Conservation (phyloP, 495 filamentous ascomycete species). For the Eremomyces bilateralis region DNA sequence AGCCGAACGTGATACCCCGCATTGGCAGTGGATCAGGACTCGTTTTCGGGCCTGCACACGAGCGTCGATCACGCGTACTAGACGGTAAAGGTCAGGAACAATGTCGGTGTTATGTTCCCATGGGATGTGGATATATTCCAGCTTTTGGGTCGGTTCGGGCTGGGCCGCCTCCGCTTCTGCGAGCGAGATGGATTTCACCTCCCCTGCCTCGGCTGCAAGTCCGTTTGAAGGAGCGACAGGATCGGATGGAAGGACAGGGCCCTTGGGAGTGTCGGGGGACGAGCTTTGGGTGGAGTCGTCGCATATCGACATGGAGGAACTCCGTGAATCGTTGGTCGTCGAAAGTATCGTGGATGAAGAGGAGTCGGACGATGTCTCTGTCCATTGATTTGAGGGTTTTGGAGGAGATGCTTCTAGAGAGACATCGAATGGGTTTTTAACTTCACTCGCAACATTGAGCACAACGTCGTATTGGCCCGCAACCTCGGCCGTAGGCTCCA, state of each 20-base stretch:
- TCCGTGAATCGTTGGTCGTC: not conserved
- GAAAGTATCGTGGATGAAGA: not conserved
- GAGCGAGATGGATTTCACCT: conserved; percentile 15
- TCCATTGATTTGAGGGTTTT: conserved; percentile 18
- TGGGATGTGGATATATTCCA: conserved; percentile 88
- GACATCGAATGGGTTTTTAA: conserved; percentile 57
- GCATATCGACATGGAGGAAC: not conserved
- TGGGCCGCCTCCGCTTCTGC: conserved; percentile 18
- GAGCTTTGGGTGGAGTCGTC: conserved; percentile 3
- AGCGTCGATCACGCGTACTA: conserved; percentile 78
- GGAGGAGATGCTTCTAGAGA: not conserved
- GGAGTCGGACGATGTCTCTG: conserved; percentile 2
- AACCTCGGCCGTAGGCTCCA: conserved; percentile 74
- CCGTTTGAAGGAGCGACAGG: not conserved
- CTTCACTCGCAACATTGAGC: conserved; percentile 89
- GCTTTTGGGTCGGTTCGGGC: too few species aligned
- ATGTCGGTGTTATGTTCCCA: conserved; percentile 99
- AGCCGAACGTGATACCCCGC: conserved; percentile 89
- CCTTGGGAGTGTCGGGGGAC: conserved; percentile 21
- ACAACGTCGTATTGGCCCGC: conserved; percentile 77
- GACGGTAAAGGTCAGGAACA: conserved; percentile 53
- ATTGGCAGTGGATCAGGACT: conserved; percentile 85
- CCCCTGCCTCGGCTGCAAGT: too few species aligned
- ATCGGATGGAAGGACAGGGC: conserved; percentile 9
- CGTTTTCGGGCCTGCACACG: conserved; percentile 59